These are phyloP conservation scores for Periconia digitata DNA, from an alignment of 2,329 filamentous ascomycete species.

Conservation along the genomic window DNA sequence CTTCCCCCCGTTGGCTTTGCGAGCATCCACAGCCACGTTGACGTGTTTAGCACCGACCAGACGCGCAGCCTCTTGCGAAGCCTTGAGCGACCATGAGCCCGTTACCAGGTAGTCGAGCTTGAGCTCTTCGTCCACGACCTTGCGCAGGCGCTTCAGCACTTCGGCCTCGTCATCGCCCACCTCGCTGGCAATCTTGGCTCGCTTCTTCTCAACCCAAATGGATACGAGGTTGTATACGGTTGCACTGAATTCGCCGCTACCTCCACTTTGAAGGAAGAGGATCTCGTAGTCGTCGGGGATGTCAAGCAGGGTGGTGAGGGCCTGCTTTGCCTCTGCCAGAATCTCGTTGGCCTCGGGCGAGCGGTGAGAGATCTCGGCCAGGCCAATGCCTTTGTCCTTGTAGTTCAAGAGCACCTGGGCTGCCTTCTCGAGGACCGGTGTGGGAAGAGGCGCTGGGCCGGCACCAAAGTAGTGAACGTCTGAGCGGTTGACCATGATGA, in stretches of 20 bases:
- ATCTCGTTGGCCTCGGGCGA: slow-evolving; percentile 77
- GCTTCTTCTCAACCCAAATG: slow-evolving; percentile 75
- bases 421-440: slow-evolving; percentile 74
- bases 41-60: slow-evolving; percentile 77
- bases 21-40: slow-evolving; percentile 73
- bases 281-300: slow-evolving; percentile 87
- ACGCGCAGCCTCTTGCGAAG: slow-evolving; percentile 77
- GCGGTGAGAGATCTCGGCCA: slow-evolving; percentile 89
- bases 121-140: slow-evolving; percentile 68
- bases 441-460: slow-evolving; percentile 84
- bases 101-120: slow-evolving; percentile 90
- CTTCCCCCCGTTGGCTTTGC: slow-evolving; percentile 69
- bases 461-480: slow-evolving; percentile 88
- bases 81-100: slow-evolving; percentile 88
- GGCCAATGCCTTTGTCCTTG: slow-evolving; percentile 76
- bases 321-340: slow-evolving; percentile 74
- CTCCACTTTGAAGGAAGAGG: slow-evolving; percentile 84
- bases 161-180: slow-evolving; percentile 58
- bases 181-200: slow-evolving; percentile 60
- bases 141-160: slow-evolving; percentile 62
- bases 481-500: slow-evolving; percentile 67
- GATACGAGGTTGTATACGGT: slow-evolving; percentile 81
- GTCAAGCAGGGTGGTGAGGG: slow-evolving; percentile 72
- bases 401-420: slow-evolving; percentile 79
- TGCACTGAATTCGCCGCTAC: slow-evolving; percentile 82